Percentiles rank a stretch among this genome's conserved stretches.
phyloP scores from a whole-genome alignment of 1,284 basidiomycete genomes.

The Porphyrellus sp. region DNA sequence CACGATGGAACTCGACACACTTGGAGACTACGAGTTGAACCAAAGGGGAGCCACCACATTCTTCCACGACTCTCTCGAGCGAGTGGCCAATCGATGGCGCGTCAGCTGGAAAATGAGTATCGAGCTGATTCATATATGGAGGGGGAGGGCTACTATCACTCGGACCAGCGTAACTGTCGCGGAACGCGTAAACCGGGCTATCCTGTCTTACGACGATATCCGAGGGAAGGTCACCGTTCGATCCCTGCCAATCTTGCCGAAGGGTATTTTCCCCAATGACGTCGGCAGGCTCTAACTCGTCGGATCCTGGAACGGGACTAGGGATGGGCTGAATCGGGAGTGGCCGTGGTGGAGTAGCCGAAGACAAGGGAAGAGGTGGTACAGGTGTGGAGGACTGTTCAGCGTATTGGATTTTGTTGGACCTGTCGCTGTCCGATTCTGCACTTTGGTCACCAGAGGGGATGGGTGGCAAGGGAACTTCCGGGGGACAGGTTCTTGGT shows the following conservation, averaged over 20 bases:
- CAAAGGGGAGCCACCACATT: constrained; percentile 16
- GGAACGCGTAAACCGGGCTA: constrained; percentile 20
- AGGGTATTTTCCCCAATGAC: constrained; percentile 4
- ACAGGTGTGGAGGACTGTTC: constrained; percentile 11
- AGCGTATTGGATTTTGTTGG: not conserved
- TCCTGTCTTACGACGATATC: constrained; percentile 24
- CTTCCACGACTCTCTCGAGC: constrained; percentile 24
- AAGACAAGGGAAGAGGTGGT: not conserved
- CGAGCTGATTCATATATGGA: constrained; percentile 15
- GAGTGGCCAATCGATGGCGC: constrained; percentile 14
- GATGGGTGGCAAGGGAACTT: constrained; percentile 23
- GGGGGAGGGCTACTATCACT: constrained; percentile 17
- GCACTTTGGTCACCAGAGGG: constrained; percentile 10
- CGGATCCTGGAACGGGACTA: constrained; percentile 17
- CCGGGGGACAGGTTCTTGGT: constrained; percentile 20
- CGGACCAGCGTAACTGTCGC: constrained; percentile 1
- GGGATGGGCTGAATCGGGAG: constrained; percentile 23
- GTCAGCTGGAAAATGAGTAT: constrained; percentile 5
- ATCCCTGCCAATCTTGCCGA: constrained; percentile 10
- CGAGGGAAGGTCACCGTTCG: not conserved
- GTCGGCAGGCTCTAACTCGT: constrained; percentile 12
- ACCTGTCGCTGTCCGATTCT: not conserved
- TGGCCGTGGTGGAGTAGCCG: constrained; percentile 13
- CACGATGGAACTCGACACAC: constrained; percentile 25
- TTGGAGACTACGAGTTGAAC: constrained; percentile 22